Base-by-base conservation (phyloP, 345 rosid genomes). In the Rhodomyrtus tomentosa region DNA sequence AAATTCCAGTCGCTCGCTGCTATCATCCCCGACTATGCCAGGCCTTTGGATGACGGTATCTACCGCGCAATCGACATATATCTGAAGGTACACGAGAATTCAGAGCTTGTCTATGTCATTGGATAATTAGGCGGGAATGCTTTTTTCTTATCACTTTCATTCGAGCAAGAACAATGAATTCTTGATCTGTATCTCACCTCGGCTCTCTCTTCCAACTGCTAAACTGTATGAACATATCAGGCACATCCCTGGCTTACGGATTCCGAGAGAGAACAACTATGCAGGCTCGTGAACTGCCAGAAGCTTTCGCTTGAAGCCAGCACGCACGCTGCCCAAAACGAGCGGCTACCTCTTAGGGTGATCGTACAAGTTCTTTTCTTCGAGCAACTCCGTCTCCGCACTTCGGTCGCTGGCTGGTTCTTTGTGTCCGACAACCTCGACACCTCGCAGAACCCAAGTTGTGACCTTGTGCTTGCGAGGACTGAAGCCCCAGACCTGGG, bases 281-380 rank as follows among this genome's bases (percentile, higher is more conserved):
- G 98, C 86, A 84, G 91, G 86, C 92, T 96, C 13, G 92, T 96
- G 94, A 93, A 93, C 88, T 95, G 97, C 86, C 95, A 96, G 91
- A 96, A 95, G 86, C 96, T 96, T 22, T 95, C 99, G 29, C 56
- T 96, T 25, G 99, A 96, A 87, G 99, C 95, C 80, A 92, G 95
- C 91, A 93, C 96, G 16, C 99, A 96, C 83, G 99, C 99, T 49
- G 93, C 99, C 10, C 97, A 95, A 89, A 96, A 96, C 68, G 99
- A 95, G 90, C 92, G 98, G 90, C 90, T 96, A 74, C 99, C 99
- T 0, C 91, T 96, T 11, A 87, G 98, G 84, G 96, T 95, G 72
- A 92, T 95, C 14, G 95, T 96, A 82, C 99, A 96, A 91, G 95
- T 95, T 82, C 82, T 95, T 82, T 96, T 96, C 95, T 94, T 93